Percentiles rank a stretch among this genome's conserved stretches.
Evolutionary conservation across 192 early-diverging fungal species (phyloP).

Genomic region (Backusella mclennaniae): DNA sequence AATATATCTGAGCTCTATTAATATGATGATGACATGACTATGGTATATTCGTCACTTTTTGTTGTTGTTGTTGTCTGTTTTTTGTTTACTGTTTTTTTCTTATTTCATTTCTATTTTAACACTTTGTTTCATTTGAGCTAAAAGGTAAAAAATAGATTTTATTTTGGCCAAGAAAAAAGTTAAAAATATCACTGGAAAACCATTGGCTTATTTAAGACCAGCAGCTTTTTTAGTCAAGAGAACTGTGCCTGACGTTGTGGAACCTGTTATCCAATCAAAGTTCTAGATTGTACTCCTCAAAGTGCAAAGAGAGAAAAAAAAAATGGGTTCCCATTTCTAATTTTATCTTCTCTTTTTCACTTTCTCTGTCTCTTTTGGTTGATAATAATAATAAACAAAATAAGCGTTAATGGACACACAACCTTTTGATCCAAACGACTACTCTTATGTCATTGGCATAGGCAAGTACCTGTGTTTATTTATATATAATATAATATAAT

Average conservation of each 20-base stretch:
- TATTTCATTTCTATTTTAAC: neutral
- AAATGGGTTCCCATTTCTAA: neutral
- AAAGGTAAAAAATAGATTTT: conserved; percentile 1
- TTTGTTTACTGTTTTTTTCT: neutral
- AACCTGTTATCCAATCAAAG: neutral
- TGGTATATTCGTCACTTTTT: neutral
- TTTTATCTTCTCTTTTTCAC: conserved; percentile 4
- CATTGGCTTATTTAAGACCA: neutral
- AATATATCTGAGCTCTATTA: neutral
- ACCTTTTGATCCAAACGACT: conserved; percentile 31
- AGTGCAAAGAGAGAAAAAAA: neutral
- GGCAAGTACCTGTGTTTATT: conserved; percentile 12
- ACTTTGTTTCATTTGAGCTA: neutral
- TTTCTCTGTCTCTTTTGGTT: neutral
- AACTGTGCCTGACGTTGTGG: neutral
- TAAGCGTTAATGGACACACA: conserved; percentile 10
- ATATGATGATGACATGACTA: neutral
- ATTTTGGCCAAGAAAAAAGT: conserved; percentile 6
- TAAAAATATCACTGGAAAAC: neutral
- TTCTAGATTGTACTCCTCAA: neutral
- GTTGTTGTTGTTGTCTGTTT: neutral
- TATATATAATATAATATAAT: too few relatives aligned
- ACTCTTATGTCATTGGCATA: conserved; percentile 38
- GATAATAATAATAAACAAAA: neutral
- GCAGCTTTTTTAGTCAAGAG: neutral